Evolutionary conservation across 2,329 filamentous ascomycete species (phyloP), one percentile per base, ranked within the genome.

Genomic region (Xylariaceae sp.): DNA sequence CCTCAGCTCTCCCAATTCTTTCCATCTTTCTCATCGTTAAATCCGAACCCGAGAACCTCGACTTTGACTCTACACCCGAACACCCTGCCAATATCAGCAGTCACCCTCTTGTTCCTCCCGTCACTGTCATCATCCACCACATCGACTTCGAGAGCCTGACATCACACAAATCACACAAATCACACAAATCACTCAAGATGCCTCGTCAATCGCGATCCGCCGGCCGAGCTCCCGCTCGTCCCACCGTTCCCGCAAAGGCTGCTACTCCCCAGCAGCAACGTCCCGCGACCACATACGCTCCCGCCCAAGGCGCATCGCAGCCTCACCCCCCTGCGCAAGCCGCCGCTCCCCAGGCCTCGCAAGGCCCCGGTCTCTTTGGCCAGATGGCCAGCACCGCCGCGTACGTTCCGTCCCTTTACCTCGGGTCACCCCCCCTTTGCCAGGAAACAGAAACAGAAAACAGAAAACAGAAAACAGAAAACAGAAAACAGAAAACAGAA

Each of bases 381-480:
- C 89, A 97, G 76, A 96, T 98, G 87, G 93, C 93, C 53, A 89
- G 84, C 63, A 98, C 93, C 43, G 93, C 93, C 66, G 93, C 93
- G 91, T 97, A 42, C 19, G 47, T 45, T n/a, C 34, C 15, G 11
- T 30, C 16, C 17, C 37, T 11, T 17, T 32, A 19, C 6, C 22
- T 16, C 29, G 28, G 33, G 43, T 38, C 26, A 16, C 26, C 13
- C 39, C 22, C 19, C 29, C 35, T 42, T 29, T 39, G 3, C 19
- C 31, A 19, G 19, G 24, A 28, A 41, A 4, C 16, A 17, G 16
- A 37, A 47, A 33, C 48, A 34, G 41, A 37, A 15, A 50, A 38
- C 15, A 4, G 38, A 53, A 38, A 43, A 38, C 39, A 57, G 60
- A 53, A 64, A 48, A 48, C 34, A 29, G 26, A n/a, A n/a, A 29